These are phyloP conservation scores for Pelargonium myrrhifolium DNA, from an alignment of 441 rosid genomes.

Conservation along the genomic window DNA sequence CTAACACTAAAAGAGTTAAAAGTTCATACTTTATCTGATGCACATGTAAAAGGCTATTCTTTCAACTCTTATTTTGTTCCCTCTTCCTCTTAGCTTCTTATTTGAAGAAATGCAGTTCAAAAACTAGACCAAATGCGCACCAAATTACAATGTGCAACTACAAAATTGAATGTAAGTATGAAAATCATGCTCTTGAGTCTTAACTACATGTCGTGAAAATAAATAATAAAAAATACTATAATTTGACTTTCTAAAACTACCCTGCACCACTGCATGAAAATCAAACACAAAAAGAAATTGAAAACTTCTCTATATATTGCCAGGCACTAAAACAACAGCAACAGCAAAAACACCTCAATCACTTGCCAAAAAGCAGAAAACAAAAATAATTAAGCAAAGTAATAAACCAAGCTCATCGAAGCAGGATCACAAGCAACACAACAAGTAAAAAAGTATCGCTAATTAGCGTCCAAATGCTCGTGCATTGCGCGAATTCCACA, in stretches of 20 bases:
- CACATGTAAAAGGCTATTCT: constrained; percentile 10
- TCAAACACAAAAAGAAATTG: background rate
- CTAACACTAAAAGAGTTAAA: background rate
- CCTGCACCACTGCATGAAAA: background rate
- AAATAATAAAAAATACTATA: background rate
- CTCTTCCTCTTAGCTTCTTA: background rate
- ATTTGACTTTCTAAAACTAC: background rate
- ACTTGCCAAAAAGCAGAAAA: background rate
- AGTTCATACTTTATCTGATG: background rate
- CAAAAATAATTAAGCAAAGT: background rate
- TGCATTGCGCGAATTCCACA: constrained; percentile 30
- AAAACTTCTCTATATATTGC: background rate
- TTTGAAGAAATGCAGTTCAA: constrained; percentile 27
- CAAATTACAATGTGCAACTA: constrained; percentile 9
- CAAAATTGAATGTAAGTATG: background rate
- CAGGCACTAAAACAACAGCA: background rate
- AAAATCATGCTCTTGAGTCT: background rate
- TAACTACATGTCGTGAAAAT: background rate
- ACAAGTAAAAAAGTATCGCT: background rate
- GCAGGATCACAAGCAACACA: background rate
- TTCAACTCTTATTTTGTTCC: constrained; percentile 8
- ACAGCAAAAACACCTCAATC: background rate
- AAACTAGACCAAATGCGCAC: constrained; percentile 3
- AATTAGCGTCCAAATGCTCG: constrained; percentile 12
- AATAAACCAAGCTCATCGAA: constrained; percentile 1